phyloP scores from a whole-genome alignment of 805 yeast species.

The Metschnikowia aberdeeniae region DNA sequence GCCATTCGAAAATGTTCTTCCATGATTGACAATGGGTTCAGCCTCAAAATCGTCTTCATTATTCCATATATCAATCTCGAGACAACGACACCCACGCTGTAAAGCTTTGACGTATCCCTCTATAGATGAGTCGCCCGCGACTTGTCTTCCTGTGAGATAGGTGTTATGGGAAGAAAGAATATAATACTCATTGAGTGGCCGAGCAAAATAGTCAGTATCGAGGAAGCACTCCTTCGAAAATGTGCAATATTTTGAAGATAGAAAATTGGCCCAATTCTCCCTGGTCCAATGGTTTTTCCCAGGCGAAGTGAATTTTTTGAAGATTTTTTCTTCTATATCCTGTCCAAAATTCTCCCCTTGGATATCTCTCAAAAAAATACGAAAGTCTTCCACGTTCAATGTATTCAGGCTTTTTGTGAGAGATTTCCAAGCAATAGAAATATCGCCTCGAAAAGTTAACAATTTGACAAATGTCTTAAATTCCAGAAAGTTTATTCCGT shows the following conservation, averaged over 20 bases:
- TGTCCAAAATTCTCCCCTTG: conserved; percentile 45
- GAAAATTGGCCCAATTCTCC: conserved; percentile 6
- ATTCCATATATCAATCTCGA: conserved; percentile 97
- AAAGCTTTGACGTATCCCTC: conserved; percentile 85
- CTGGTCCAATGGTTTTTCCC: conserved; percentile 12
- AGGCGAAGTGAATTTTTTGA: conserved; percentile 22
- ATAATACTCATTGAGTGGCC: conserved; percentile 79
- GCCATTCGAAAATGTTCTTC: conserved; percentile 74
- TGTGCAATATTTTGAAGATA: conserved; percentile 10
- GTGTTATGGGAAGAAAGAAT: conserved; percentile 96
- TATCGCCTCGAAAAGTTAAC: conserved; percentile 63
- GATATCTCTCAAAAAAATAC: conserved; percentile 38
- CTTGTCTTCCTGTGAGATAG: conserved; percentile 81
- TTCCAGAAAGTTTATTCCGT: conserved; percentile 59
- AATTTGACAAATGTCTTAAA: conserved; percentile 71
- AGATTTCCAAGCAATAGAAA: conserved; percentile 46
- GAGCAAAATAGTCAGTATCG: conserved; percentile 22
- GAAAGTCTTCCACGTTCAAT: conserved; percentile 24
- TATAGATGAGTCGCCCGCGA: conserved; percentile 80
- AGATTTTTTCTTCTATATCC: conserved; percentile 25
- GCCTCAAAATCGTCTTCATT: conserved; percentile 43
- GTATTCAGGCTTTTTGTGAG: conserved; percentile 19
- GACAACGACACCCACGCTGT: conserved; percentile 88
- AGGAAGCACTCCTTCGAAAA: conserved; percentile 8
- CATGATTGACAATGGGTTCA: conserved; percentile 90